Evolutionary conservation across 2,329 filamentous ascomycete species (phyloP), one percentile per base, ranked within the genome.

Genomic region (Chaetomiaceae sp.): DNA sequence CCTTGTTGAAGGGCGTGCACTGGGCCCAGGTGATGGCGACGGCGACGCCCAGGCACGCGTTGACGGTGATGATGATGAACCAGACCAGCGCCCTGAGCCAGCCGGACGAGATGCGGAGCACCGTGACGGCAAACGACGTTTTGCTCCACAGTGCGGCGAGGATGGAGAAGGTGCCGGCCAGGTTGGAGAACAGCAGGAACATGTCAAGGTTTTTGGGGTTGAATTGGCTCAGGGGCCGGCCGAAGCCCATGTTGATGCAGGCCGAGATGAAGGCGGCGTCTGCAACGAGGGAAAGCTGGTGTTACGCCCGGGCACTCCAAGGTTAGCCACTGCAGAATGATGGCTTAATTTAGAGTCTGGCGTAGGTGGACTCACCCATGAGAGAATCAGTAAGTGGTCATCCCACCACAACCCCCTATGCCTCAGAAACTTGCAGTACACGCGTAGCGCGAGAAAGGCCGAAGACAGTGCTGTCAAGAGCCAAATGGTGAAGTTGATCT

Each of bases 121-220:
- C 51, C 1, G 64, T 67, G 34, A 66, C 56, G 21, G 62, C 65
- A 38, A 69, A 66, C 0, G 64, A 66, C 1, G 64, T 68, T 54
- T 69, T 69, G 47, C 61, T 63, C 63, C 61, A 65, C 3, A 62
- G 50, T 2, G 65, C 65, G 3, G 65, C 65, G 6, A 66, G 54
- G 40, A 67, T 65, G 30, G 62, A 65, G 46, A 66, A 66, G 42
- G 62, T 62, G 16, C 60, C 60, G 1, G 59, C 55, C 19, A 62
- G 35, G 50, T 60, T 60, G 39, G 47, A 54, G 10, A 50, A 51
- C 10, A 59, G 38, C 5, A 60, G 51, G 25, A 53, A 60, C 9
- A 48, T 21, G 12, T 56, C 44, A 13, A 61, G 53, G 17, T 57
- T 50, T 5, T 48, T 16, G 14, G 49, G 49, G 46, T 61, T 54